phyloP scores from a whole-genome alignment of 78 protist species.

The Dictyostelium capitatum region DNA sequence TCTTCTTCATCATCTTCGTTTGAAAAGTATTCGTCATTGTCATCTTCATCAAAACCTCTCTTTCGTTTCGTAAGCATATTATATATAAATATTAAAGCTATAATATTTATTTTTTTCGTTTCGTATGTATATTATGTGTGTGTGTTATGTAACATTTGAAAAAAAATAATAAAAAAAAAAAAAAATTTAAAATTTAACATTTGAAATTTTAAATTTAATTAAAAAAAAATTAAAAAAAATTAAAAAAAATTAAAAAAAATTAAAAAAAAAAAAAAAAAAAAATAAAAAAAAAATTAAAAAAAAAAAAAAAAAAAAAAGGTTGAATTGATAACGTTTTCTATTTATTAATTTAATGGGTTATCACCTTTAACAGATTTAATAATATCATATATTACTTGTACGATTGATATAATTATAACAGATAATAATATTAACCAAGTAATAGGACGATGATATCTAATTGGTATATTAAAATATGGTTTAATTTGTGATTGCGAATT shows the following conservation, averaged over 20 bases:
- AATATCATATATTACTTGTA: slow-evolving; percentile 43
- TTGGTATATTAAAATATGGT: slow-evolving; percentile 25
- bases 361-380: slow-evolving; percentile 5
- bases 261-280: not conserved
- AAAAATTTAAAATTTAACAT: not conserved
- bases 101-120: no score
- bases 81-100: no score
- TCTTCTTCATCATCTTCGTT: not conserved
- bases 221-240: not conserved
- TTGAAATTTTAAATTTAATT: not conserved
- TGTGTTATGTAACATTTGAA: no score
- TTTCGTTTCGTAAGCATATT: slow-evolving; percentile 24
- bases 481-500: not conserved
- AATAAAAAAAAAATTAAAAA: not conserved
- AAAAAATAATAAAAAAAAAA: not conserved
- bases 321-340: not conserved
- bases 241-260: no score
- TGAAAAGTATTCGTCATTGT: not conserved
- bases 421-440: not conserved
- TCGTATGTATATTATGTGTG: no score
- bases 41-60: slow-evolving; percentile 11
- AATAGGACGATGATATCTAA: slow-evolving; percentile 11
- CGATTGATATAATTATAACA: not conserved
- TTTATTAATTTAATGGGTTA: slow-evolving; percentile 21
- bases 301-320: not conserved